Evolutionary conservation across 2,329 filamentous ascomycete species (phyloP), one percentile per base, ranked within the genome.

Genomic region (Colletotrichum spaethianum): DNA sequence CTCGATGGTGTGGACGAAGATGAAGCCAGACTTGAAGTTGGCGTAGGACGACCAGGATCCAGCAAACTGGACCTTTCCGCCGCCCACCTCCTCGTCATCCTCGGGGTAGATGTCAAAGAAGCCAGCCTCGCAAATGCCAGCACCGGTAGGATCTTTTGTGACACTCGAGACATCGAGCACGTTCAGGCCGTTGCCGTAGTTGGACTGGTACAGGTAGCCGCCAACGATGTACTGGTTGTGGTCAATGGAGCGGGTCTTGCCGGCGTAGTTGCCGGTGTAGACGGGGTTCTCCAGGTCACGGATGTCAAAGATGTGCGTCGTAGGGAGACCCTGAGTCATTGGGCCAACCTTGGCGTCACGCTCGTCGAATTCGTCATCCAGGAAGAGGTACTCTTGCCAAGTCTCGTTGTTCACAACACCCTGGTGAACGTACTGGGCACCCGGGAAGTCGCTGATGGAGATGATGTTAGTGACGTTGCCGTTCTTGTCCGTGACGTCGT

Each of bases 381-480:
- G 74, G 50, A 88, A 79, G 20, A 88, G 80, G 63, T 75, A 80
- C 52, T 83, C 80, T 67, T 85, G 83, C 78, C 79, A 83, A 46
- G 81, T 78, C 31, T 79, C 78, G 77, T 87, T 82, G 66, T 86
- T 82, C 14, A 89, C 81, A 78, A 84, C 86, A 61, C 88, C 88
- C 76, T 90, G 88, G 77, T 90, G 88, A 2, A 87, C 88, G 80
- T 89, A 89, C 23, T 83, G 76, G 31, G 73, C 75, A 44, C 88
- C 88, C 9, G 85, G 82, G 78, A 89, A 90, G 0, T 84, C 84
- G 4, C 86, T 88, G 68, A 82, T 83, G 63, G 87, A 89, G 74
- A 90, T 83, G 72, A 88, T 81, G 36, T 78, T 82, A 31, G 77
- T 82, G 63, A 82, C 77, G 62, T 79, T 79, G 48, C 71, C 71